Conservation (phyloP, 2,329 filamentous ascomycete species). For the Xylaria multiplex region DNA sequence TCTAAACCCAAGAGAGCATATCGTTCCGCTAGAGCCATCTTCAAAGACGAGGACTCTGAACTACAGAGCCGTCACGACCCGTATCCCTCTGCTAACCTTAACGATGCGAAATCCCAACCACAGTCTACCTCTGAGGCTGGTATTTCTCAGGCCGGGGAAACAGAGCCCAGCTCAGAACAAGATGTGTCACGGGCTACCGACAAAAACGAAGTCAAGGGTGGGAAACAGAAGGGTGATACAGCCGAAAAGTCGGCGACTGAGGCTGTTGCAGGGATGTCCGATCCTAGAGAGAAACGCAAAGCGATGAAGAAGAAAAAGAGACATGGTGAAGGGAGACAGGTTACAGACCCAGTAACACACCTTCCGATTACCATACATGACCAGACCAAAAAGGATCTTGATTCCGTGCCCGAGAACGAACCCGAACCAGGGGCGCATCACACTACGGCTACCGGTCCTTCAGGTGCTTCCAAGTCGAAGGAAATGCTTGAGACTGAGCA, state of each 20-base stretch:
- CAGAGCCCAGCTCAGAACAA: conserved; percentile 24
- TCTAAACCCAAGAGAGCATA: conserved; percentile 51
- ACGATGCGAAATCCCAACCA: conserved; percentile 41
- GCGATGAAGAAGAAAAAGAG: conserved; percentile 57
- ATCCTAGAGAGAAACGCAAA: conserved; percentile 60
- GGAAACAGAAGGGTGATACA: conserved; percentile 29
- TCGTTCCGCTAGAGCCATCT: conserved; percentile 51
- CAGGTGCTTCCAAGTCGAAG: conserved; percentile 53
- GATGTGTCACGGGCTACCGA: conserved; percentile 25
- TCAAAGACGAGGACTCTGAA: conserved; percentile 48
- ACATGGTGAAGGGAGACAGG: conserved; percentile 64
- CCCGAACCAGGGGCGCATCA: conserved; percentile 51
- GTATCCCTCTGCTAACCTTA: conserved; percentile 51
- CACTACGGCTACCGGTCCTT: conserved; percentile 52
- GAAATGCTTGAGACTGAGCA: conserved; percentile 53
- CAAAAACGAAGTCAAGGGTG: conserved; percentile 11
- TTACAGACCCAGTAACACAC: conserved; percentile 79
- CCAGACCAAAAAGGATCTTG: conserved; percentile 70
- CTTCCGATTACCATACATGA: conserved; percentile 75
- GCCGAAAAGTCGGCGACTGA: conserved; percentile 50
- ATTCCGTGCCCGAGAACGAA: conserved; percentile 52
- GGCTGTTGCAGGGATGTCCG: conserved; percentile 50
- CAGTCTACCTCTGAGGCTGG: conserved; percentile 36
- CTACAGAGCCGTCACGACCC: conserved; percentile 47
- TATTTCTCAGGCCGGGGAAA: conserved; percentile 30